A percentile compares a stretch with the other conserved stretches of the same genome.
These are phyloP conservation scores for Casuarina glauca DNA, from an alignment of 306 rosid genomes.

Conservation along the genomic window DNA sequence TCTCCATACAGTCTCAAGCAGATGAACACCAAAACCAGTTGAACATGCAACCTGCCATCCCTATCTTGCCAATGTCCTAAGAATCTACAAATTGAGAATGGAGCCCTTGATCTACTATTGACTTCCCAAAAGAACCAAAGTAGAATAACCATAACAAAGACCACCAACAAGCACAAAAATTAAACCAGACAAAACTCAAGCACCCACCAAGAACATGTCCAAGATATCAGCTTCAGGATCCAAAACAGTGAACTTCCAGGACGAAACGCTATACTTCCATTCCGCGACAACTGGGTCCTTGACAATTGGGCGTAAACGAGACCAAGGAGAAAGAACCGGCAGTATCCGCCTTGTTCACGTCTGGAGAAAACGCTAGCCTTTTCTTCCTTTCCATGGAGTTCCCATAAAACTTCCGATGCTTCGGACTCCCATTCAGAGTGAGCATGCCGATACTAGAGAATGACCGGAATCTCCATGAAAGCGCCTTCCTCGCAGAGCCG, in stretches of 20 bases:
- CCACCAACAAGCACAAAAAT: constrained; percentile 3
- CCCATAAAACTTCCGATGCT: not conserved
- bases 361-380: not conserved
- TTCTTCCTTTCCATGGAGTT: not conserved
- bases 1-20: not conserved
- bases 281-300: constrained; percentile 22
- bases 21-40: constrained; percentile 22
- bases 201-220: constrained; percentile 7
- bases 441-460: not conserved
- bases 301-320: constrained; percentile 5
- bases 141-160: constrained; percentile 2
- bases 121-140: not conserved
- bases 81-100: constrained; percentile 11
- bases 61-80: not conserved
- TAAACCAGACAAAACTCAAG: constrained; percentile 18
- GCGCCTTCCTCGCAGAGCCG: not conserved
- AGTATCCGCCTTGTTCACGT: not conserved
- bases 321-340: not conserved
- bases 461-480: not conserved
- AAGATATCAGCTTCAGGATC: constrained; percentile 28
- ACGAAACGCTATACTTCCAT: constrained; percentile 21
- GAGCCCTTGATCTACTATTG: constrained; percentile 10
- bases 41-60: constrained; percentile 9
- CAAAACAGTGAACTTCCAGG: constrained; percentile 9
- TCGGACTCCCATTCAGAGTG: not conserved